Base-by-base conservation (phyloP, 441 rosid species). In the Rhodomyrtus psidioides region DNA sequence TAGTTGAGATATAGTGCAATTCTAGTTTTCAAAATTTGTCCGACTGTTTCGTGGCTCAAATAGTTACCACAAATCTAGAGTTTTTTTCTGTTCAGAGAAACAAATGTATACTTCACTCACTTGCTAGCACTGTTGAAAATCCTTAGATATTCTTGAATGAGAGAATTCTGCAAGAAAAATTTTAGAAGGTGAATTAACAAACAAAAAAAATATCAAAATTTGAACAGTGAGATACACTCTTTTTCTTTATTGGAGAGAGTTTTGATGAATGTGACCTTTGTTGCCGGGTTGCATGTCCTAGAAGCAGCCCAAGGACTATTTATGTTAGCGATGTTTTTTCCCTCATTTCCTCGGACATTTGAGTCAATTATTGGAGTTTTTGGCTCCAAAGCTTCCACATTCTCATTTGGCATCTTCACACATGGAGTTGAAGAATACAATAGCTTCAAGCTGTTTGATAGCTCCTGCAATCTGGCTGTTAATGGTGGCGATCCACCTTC, bases 81-180 rank as follows among this genome's bases (percentile, higher is more conserved):
- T 14, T n/a, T 19, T 19, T 75, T n/a, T 27, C 54, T 30, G n/a
- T 34, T 55, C 26, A 87, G 82, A 7, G 55, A 56, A 70, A 70
- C 24, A 70, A 65, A 70, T 70, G 9, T 70, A 21, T 2, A 21
- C n/a, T 70, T 24, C 6, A 89, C 97, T 94, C 87, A 94, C 96
- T 93, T 95, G 90, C 85, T 89, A 54, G 94, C 96, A 4, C 93
- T 92, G 87, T 95, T 95, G 79, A 95, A 81, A 84, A 95, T 87
- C 84, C 83, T 92, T 53, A 95, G 92, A 57, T 92, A 95, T 84
- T 93, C 96, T 82, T 90, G 91, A 88, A 92, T 91, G 53, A 92
- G 91, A 65, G 94, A 91, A 2, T 86, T 90, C 97, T 95, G 93
- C 88, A 89, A 8, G 83, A 39, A 88, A 62, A 55, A 75, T 21